Base-by-base conservation (phyloP, 257 asterid species). In the Przewalskia tangutica region DNA sequence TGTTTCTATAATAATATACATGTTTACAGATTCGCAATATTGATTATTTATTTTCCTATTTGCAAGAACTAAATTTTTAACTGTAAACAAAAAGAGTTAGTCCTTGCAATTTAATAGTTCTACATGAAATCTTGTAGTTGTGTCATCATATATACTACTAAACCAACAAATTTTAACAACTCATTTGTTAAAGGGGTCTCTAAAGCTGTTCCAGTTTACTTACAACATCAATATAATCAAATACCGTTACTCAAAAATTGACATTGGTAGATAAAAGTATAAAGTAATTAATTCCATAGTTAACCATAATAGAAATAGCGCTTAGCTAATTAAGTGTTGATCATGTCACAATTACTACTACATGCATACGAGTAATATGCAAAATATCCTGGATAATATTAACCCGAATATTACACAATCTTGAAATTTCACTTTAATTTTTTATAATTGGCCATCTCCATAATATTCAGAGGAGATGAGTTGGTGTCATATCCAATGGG, bases 401-500 rank as follows among this genome's bases (percentile, higher is more conserved):
- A 38, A 6, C 42, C 42, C 32, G 32, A 71, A 27, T 5, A 12
- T 4, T 68, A 68, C 55, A 44, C 7, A 66, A 66, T 14, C 50
- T 36, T 66, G 46, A 64, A 56, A 56, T n/a, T 17, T 77, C 62
- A 79, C 17, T 40, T 44, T 68, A 3, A 67, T 27, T 27, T 53
- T 66, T 53, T 17, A 50, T 8, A 60, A 77, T 38, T 67, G 4
- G 14, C 4, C 5, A 18, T 4, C 73, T 16, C 67, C 13, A 13
- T 32, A 62, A 40, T 27, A 12, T 13, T 85, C 75, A 91, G 75
- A 95, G 98, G 64, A 91, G 91, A 38, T 38, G 42, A 4, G 96
- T 77, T 0, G 95, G 92, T 3, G 99, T 90, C 56, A 95, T 88
- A 77, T 95, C 98, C 94, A 91, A 90, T 0, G 99, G 86, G 20